Evolutionary conservation across 108 stramenopile species (phyloP).

Genomic region (Chaetoceros muelleri): DNA sequence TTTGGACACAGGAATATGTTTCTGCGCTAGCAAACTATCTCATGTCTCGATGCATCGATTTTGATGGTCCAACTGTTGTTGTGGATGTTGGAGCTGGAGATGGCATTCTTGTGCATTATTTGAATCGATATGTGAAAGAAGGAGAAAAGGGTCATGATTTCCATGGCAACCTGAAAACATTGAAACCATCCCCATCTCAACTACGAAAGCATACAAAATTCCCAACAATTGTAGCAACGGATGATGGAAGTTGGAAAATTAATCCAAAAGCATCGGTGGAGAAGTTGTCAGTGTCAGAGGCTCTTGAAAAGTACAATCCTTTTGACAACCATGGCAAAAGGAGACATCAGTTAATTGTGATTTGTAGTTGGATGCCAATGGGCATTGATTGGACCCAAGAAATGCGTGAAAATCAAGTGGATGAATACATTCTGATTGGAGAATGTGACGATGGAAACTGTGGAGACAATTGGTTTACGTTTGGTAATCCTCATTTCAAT

Average conservation of each 20-base stretch:
- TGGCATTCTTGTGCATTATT: slow-evolving; percentile 51
- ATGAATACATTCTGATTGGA: slow-evolving; percentile 80
- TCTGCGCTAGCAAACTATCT: slow-evolving; percentile 60
- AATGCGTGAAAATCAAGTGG: slow-evolving; percentile 43
- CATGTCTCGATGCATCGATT: slow-evolving; percentile 22
- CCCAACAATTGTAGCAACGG: slow-evolving; percentile 52
- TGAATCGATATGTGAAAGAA: slow-evolving; percentile 38
- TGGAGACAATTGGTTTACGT: slow-evolving; percentile 72
- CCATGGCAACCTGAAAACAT: background rate
- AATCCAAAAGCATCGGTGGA: slow-evolving; percentile 45
- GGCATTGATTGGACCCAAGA: slow-evolving; percentile 59
- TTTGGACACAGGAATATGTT: slow-evolving; percentile 70
- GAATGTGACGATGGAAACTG: slow-evolving; percentile 73
- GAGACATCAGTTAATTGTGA: slow-evolving; percentile 35
- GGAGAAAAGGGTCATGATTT: slow-evolving; percentile 13
- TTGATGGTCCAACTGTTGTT: slow-evolving; percentile 27
- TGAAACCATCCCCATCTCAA: background rate
- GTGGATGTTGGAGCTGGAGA: slow-evolving; percentile 82
- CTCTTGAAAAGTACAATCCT: slow-evolving; percentile 39
- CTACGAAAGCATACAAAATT: background rate
- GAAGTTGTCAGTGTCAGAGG: slow-evolving; percentile 29
- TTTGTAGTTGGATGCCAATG: slow-evolving; percentile 84
- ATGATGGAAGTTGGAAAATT: slow-evolving; percentile 68
- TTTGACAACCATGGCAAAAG: background rate
- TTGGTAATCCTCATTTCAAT: slow-evolving; percentile 56